These are phyloP conservation scores for Grammothele lineata DNA, from an alignment of 768 basidiomycete species.

Conservation along the genomic window DNA sequence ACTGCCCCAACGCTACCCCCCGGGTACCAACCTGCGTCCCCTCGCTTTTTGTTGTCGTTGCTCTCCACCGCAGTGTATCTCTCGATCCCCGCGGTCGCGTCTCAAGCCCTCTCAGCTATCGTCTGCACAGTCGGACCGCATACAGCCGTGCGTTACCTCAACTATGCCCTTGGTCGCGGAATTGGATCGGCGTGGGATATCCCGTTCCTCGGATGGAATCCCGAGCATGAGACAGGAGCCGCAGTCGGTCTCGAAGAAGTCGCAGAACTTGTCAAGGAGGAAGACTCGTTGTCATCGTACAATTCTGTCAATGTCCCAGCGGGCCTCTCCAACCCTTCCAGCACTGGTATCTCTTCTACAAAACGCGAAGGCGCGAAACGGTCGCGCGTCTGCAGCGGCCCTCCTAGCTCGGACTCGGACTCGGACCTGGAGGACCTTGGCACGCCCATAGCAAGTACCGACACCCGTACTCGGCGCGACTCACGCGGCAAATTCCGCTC, in stretches of 20 bases:
- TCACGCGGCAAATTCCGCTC: neutral
- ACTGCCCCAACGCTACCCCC: constrained; percentile 34
- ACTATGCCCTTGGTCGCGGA: constrained; percentile 74
- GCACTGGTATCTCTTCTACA: neutral
- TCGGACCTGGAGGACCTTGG: constrained; percentile 3
- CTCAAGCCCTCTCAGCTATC: constrained; percentile 69
- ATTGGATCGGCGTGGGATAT: constrained; percentile 38
- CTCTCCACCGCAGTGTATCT: constrained; percentile 86
- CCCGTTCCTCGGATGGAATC: neutral
- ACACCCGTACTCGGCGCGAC: neutral
- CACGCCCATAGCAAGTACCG: neutral
- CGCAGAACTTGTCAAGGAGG: constrained; percentile 45
- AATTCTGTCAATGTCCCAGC: neutral
- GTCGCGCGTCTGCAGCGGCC: constrained; percentile 2
- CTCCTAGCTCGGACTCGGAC: constrained; percentile 1
- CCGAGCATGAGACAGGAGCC: constrained; percentile 43
- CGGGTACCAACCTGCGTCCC: constrained; percentile 69
- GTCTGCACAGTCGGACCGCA: constrained; percentile 73
- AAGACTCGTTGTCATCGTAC: constrained; percentile 11
- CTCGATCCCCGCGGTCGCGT: constrained; percentile 71
- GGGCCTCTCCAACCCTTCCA: neutral
- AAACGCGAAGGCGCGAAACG: constrained; percentile 1
- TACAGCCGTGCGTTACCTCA: constrained; percentile 72
- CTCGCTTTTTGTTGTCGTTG: constrained; percentile 79
- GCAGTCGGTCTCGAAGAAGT: constrained; percentile 71